Conservation (phyloP, 768 basidiomycete genomes). For the Cystofilobasidium macerans region DNA sequence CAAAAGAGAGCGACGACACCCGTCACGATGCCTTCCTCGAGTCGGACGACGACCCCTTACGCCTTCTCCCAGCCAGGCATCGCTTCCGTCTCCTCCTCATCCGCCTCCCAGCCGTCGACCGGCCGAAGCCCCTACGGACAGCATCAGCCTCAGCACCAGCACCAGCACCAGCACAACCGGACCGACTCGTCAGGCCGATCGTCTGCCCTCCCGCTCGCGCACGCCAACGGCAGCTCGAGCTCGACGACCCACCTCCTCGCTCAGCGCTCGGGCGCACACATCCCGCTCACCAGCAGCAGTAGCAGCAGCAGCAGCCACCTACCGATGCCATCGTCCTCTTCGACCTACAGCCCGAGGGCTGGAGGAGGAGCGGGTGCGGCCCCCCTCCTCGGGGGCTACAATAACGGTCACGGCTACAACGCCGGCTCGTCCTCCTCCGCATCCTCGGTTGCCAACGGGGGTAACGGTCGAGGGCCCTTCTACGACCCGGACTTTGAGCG, state of each 20-base stretch:
- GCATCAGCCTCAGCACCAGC: neutral
- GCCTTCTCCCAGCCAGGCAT: neutral
- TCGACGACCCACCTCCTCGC: constrained; percentile 4
- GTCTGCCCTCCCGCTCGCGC: neutral
- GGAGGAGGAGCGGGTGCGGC: too few relatives aligned
- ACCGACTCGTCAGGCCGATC: constrained; percentile 1
- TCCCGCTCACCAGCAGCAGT: too few relatives aligned
- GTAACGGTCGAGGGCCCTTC: neutral
- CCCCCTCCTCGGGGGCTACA: too few relatives aligned
- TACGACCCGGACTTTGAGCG: neutral
- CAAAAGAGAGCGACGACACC: too few relatives aligned
- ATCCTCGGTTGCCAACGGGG: neutral
- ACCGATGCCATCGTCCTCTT: neutral
- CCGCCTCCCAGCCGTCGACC: constrained; percentile 2
- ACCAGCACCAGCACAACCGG: neutral
- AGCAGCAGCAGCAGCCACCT: neutral
- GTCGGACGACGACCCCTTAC: constrained; percentile 8
- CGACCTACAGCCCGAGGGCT: too few relatives aligned
- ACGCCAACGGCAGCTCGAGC: neutral
- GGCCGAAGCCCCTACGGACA: neutral
- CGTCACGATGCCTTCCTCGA: neutral
- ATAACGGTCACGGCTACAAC: too few relatives aligned
- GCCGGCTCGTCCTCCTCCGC: neutral
- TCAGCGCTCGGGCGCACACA: neutral
- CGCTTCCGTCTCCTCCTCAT: constrained; percentile 12